Evolutionary conservation across 495 filamentous ascomycete genomes (phyloP).

Genomic region (Symbiotaphrina buchneri): DNA sequence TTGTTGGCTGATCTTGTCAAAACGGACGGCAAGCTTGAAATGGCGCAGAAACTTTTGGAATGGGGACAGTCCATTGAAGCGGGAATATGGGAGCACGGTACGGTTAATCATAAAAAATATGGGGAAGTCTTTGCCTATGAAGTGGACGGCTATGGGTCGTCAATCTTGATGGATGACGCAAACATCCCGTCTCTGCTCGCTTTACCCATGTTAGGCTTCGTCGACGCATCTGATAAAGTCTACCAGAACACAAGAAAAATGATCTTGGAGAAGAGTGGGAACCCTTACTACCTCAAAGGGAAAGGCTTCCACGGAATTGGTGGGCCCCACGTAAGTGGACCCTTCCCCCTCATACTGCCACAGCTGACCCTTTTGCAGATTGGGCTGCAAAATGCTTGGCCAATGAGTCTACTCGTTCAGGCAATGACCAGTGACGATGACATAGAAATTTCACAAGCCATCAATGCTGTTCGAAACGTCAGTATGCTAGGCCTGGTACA

Average conservation of each 20-base stretch:
- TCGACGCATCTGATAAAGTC: conserved; percentile 34
- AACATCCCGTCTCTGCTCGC: conserved; percentile 83
- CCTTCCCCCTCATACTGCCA: background rate
- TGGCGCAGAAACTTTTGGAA: conserved; percentile 30
- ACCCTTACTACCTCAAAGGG: conserved; percentile 77
- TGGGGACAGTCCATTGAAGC: conserved; percentile 46
- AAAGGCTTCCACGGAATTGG: conserved; percentile 73
- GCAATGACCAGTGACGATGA: conserved; percentile 79
- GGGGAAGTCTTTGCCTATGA: conserved; percentile 92
- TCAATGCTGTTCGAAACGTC: conserved; percentile 51
- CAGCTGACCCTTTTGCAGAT: conserved; percentile 14
- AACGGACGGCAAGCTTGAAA: conserved; percentile 23
- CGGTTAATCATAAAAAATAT: conserved; percentile 61
- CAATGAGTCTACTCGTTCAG: conserved; percentile 81
- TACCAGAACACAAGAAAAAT: conserved; percentile 88
- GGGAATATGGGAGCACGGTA: conserved; percentile 74
- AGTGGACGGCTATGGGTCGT: conserved; percentile 84
- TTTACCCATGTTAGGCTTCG: conserved; percentile 71
- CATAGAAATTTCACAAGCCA: conserved; percentile 47
- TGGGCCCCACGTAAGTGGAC: conserved; percentile 34
- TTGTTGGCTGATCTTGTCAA: conserved; percentile 47
- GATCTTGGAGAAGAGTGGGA: conserved; percentile 55
- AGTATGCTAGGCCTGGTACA: conserved; percentile 66
- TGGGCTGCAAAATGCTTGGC: conserved; percentile 83
- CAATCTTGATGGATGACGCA: conserved; percentile 90